Conservation (phyloP, 1,139 yeast genomes). For the Casaregolazyma lundiana region DNA sequence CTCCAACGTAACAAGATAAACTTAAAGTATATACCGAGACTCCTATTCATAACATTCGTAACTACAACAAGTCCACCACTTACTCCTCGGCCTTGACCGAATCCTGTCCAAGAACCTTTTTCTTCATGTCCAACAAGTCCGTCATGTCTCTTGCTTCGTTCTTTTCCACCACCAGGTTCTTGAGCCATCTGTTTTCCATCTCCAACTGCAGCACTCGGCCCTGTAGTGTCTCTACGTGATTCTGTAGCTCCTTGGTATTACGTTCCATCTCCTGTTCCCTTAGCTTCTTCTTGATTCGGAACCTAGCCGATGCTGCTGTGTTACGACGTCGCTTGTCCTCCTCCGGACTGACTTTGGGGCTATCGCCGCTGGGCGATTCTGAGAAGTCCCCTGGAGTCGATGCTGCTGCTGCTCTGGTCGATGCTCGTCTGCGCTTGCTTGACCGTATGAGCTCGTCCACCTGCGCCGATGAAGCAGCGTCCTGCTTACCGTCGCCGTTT, state of each 20-base stretch:
- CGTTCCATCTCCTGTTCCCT: conserved; percentile 83
- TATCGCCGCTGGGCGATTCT: conserved; percentile 5
- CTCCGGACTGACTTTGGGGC: conserved; percentile 36
- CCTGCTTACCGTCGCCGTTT: conserved; percentile 2
- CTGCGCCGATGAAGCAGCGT: conserved; percentile 4
- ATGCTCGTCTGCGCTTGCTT: conserved; percentile 7
- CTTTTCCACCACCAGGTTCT: conserved; percentile 69
- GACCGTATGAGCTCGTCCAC: conserved; percentile 7
- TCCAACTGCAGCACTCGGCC: conserved; percentile 62
- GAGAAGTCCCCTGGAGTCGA: conserved; percentile 8
- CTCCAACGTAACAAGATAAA: too few species aligned
- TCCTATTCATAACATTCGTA: too few species aligned
- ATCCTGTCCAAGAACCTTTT: conserved; percentile 12
- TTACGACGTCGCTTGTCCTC: conserved; percentile 67
- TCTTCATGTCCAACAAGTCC: conserved; percentile 29
- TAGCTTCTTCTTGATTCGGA: conserved; percentile 73
- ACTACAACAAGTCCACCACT: too few species aligned
- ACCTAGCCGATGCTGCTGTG: conserved; percentile 78
- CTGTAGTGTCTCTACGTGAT: conserved; percentile 57
- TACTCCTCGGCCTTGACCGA: conserved; percentile 14
- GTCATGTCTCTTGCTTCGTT: conserved; percentile 38
- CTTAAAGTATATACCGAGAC: too few species aligned
- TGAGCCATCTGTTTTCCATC: conserved; percentile 77
- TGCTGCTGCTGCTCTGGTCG: conserved; percentile 8
- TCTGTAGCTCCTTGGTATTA: conserved; percentile 57